Percentiles rank a stretch among this genome's conserved stretches.
Conservation (phyloP, 345 rosid genomes). For the Eucalyptus leucophloia region DNA sequence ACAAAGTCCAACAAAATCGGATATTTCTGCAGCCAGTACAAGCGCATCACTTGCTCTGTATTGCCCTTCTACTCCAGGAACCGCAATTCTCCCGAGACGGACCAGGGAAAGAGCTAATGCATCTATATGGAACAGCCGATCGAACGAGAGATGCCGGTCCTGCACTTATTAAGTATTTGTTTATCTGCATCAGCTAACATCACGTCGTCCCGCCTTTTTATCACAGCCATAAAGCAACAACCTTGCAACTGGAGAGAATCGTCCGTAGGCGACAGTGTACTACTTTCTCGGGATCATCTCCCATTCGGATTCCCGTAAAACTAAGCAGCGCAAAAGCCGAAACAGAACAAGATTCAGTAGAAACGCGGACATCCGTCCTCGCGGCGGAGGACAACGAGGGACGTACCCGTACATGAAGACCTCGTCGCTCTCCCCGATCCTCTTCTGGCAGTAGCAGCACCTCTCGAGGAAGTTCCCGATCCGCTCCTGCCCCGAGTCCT, state of each 20-base stretch:
- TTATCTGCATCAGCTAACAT: neutral
- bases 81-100: neutral
- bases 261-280: neutral
- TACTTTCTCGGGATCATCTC: neutral
- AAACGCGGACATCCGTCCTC: neutral
- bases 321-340: neutral
- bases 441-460: slow-evolving; percentile 19
- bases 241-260: neutral
- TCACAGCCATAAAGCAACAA: neutral
- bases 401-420: slow-evolving; percentile 30
- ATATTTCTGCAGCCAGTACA: neutral
- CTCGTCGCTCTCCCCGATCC: neutral
- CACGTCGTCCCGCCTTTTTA: neutral
- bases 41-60: neutral
- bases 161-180: neutral
- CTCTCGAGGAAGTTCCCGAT: slow-evolving; percentile 12
- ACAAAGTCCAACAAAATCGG: neutral
- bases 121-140: neutral
- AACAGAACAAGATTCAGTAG: neutral
- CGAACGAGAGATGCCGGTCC: neutral
- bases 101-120: neutral
- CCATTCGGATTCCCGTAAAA: neutral
- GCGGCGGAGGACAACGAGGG: neutral
- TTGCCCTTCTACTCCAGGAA: neutral
- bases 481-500: neutral